Percentiles rank a stretch among this genome's conserved stretches.
Evolutionary conservation across 306 rosid genomes (phyloP).

Genomic region (apple (Malus domestica)): ASM211411v1 NC_041791.1:35540001-35540500

Average conservation of each 20-base stretch:
- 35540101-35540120: too few relatives aligned
- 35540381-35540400: too few relatives aligned
- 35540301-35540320: not conserved
- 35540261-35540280: conserved; percentile 2
- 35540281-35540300: conserved; percentile 9
- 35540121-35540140: not conserved
- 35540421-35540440: rapidly evolving
- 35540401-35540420: too few relatives aligned
- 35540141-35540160: conserved; percentile 3
- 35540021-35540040: not conserved
- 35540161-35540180: not conserved
- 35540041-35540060: too few relatives aligned
- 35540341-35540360: too few relatives aligned
- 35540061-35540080: too few relatives aligned
- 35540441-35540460: too few relatives aligned
- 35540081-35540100: too few relatives aligned
- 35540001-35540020: not conserved
- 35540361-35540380: too few relatives aligned
- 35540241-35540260: conserved; percentile 3
- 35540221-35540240: conserved; percentile 15
- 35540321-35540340: too few relatives aligned
- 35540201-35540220: conserved; percentile 16
- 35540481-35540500: too few relatives aligned
- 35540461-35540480: too few relatives aligned
- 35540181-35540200: conserved; percentile 4